A percentile compares a stretch with the other conserved stretches of the same genome.
phyloP scores from a whole-genome alignment of 2,329 filamentous ascomycete genomes.

The Pseudogymnoascus sp. region DNA sequence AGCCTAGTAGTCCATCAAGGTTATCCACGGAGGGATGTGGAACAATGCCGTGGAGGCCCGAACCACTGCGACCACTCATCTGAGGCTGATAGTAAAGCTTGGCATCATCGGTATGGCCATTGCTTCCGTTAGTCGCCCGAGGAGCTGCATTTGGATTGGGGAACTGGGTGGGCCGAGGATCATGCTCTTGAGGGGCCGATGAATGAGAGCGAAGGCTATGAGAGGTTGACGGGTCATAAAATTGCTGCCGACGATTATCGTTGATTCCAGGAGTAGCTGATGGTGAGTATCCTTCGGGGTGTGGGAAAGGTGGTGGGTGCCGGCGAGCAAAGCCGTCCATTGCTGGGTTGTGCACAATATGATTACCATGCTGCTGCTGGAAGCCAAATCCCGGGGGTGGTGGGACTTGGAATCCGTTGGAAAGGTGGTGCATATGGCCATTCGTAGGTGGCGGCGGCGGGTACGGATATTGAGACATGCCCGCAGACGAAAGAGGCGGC shows the following conservation, averaged over 20 bases:
- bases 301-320: constrained; percentile 26
- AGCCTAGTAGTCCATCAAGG: constrained; percentile 33
- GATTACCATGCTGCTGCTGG: not conserved
- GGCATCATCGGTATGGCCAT: constrained; percentile 26
- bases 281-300: constrained; percentile 30
- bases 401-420: constrained; percentile 20
- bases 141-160: constrained; percentile 35
- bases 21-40: constrained; percentile 19
- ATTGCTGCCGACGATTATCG: constrained; percentile 12
- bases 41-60: constrained; percentile 14
- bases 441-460: constrained; percentile 21
- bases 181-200: constrained; percentile 42
- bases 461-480: constrained; percentile 29
- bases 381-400: constrained; percentile 7
- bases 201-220: constrained; percentile 58
- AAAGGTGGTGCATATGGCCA: constrained; percentile 21
- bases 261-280: constrained; percentile 24
- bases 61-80: constrained; percentile 17
- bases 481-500: constrained; percentile 42
- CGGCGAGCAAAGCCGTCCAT: constrained; percentile 11
- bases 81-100: constrained; percentile 22
- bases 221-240: constrained; percentile 48
- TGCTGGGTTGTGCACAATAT: not conserved
- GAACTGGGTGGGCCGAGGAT: constrained; percentile 21
- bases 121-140: constrained; percentile 35